Evolutionary conservation across 75 land plant genomes (phyloP).

Genomic region (Ceratopteris richardii): DNA sequence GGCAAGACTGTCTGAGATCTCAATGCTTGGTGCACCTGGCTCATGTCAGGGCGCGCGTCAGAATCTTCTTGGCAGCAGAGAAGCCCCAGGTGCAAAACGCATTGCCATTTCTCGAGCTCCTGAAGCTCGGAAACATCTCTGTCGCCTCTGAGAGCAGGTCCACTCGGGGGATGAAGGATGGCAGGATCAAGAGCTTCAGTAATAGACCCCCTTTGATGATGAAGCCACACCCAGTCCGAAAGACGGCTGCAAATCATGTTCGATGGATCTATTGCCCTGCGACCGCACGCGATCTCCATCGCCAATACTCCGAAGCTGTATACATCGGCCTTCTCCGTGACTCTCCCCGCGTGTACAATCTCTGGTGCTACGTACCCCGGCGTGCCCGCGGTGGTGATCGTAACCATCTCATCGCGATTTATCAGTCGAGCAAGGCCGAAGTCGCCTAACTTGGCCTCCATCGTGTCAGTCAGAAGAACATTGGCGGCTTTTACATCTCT

Average conservation of each 20-base stretch:
- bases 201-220: neutral
- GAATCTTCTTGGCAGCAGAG: constrained; percentile 24
- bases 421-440: constrained; percentile 36
- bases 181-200: neutral
- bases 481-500: constrained; percentile 36
- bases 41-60: constrained; percentile 16
- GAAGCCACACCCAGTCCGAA: neutral
- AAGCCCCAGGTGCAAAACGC: constrained; percentile 24
- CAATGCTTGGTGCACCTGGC: constrained; percentile 23
- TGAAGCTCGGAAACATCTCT: neutral
- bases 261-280: constrained; percentile 49
- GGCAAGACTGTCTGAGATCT: neutral
- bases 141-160: too few relatives aligned
- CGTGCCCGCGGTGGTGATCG: constrained; percentile 36
- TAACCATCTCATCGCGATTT: constrained; percentile 15
- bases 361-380: constrained; percentile 57
- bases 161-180: neutral
- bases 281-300: constrained; percentile 65
- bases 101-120: neutral
- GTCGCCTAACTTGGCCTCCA: constrained; percentile 31
- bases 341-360: constrained; percentile 31
- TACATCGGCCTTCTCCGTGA: constrained; percentile 59
- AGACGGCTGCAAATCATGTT: neutral
- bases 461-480: constrained; percentile 21
- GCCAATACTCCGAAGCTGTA: constrained; percentile 81